Base-by-base conservation (phyloP, 495 filamentous ascomycete species). In the Penicillium atrosanguineum region DNA sequence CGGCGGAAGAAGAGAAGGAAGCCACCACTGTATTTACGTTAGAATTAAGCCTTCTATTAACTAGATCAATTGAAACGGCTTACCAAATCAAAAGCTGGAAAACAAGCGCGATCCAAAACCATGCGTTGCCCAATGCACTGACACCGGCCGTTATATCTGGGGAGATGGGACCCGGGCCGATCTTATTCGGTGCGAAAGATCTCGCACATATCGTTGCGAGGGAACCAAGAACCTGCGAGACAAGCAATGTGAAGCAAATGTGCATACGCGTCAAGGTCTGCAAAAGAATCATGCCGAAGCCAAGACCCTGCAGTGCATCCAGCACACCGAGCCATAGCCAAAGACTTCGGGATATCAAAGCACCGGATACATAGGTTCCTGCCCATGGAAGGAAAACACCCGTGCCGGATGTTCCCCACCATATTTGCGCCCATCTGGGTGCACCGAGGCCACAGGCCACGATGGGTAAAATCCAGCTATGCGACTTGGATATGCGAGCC, bases 1-100 rank as follows among this genome's bases (percentile, higher is more conserved):
- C 85, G 87, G 29, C 86, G 73, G 76, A 88, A 89, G 71, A 87
- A 87, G 62, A 80, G 71, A 43, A 86, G 78, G 69, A 85, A 89
- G 1, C 86, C 85, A 41, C 81, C 65, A 56, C 81, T 76, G 31
- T 0, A 48, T 26, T 34, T 34, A 4, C 11, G 12, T 34, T 34
- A 34, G 31, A 1, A 34, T 4, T 2, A 34, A 14, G 31, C 1
- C 11, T 34, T 14, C 31, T 15, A 5, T 23, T 2, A 23, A 23
- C 7, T 9, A 28, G 37, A 18, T 14, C 4, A 40, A n/a, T 19
- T 11, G 38, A 40, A 40, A 15, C 8, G 38, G 63, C 71, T 64
- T 58, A 76, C 75, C 84, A 87, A 50, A 90, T 82, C 20, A 79
- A 65, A 44, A 85, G 56, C 64, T 91, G 87, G 46, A 80, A 73